Evolutionary conservation across 2,329 filamentous ascomycete genomes (phyloP).

Genomic region (Cercospora janseana): DNA sequence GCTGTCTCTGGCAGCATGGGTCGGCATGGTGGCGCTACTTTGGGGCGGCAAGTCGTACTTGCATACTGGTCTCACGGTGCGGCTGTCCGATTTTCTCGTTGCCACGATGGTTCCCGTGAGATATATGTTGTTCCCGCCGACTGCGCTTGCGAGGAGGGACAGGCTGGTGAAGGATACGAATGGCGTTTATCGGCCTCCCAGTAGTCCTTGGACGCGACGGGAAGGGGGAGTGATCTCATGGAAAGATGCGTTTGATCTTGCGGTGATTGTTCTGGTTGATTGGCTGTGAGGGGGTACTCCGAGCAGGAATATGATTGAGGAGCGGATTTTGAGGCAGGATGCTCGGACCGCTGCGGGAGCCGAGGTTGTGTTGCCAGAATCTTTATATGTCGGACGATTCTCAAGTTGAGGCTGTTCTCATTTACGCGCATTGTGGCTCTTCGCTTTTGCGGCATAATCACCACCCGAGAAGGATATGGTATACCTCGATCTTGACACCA

Average conservation of each 20-base stretch:
- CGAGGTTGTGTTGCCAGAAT: no score
- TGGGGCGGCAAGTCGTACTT: not conserved
- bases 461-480: no score
- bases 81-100: constrained; percentile 5
- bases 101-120: constrained; percentile 4
- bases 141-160: not conserved
- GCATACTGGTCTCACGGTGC: constrained; percentile 9
- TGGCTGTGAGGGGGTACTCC: constrained; percentile 8
- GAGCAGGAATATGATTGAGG: no score
- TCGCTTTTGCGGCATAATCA: no score
- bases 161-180: not conserved
- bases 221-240: not conserved
- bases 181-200: not conserved
- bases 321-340: no score
- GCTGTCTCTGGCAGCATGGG: not conserved
- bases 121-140: constrained; percentile 14
- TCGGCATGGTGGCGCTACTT: not conserved
- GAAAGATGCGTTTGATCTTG: constrained; percentile 1
- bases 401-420: no score
- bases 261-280: not conserved
- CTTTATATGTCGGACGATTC: no score
- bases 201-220: not conserved
- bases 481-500: no score
- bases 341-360: no score
- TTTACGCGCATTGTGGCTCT: no score